These are phyloP conservation scores for Skeletonema menzelii DNA, from an alignment of 108 stramenopile species.

Conservation along the genomic window DNA sequence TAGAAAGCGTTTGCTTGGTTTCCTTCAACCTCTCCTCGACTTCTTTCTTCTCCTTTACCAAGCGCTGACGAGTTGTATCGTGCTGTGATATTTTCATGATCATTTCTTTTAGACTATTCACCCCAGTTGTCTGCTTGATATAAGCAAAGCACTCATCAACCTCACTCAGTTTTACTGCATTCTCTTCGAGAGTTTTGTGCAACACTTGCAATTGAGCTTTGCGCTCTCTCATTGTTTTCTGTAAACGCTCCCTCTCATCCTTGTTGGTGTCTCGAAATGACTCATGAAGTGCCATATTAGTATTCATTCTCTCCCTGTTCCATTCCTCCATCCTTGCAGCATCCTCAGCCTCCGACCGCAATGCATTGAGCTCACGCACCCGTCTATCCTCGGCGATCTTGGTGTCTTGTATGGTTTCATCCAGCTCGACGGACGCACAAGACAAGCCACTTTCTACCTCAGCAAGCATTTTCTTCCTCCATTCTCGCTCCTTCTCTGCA, in stretches of 20 bases:
- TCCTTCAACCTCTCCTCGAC: slow-evolving; percentile 54
- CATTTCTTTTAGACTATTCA: slow-evolving; percentile 69
- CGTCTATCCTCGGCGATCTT: slow-evolving; percentile 42
- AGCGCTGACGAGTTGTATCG: slow-evolving; percentile 40
- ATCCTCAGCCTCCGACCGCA: slow-evolving; percentile 40
- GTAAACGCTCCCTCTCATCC: slow-evolving; percentile 42
- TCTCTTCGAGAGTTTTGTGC: slow-evolving; percentile 21
- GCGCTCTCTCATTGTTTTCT: slow-evolving; percentile 20
- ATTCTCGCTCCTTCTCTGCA: slow-evolving; percentile 40
- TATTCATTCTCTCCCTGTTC: slow-evolving; percentile 32
- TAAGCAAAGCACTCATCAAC: slow-evolving; percentile 56
- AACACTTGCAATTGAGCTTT: slow-evolving; percentile 46
- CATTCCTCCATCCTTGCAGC: slow-evolving; percentile 50
- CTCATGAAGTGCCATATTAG: slow-evolving; percentile 28
- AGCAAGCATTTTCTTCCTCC: slow-evolving; percentile 46
- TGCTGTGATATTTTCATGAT: slow-evolving; percentile 59
- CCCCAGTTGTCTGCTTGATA: slow-evolving; percentile 70
- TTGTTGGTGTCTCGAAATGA: slow-evolving; percentile 37
- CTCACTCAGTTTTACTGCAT: slow-evolving; percentile 15
- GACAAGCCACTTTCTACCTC: slow-evolving; percentile 47
- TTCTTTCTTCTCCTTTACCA: slow-evolving; percentile 60
- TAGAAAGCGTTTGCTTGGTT: slow-evolving; percentile 49
- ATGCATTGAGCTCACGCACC: slow-evolving; percentile 20
- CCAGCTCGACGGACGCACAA: slow-evolving; percentile 37
- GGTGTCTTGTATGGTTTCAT: slow-evolving; percentile 32